phyloP scores from a whole-genome alignment of 495 filamentous ascomycete species.

The Xylaria scruposa region DNA sequence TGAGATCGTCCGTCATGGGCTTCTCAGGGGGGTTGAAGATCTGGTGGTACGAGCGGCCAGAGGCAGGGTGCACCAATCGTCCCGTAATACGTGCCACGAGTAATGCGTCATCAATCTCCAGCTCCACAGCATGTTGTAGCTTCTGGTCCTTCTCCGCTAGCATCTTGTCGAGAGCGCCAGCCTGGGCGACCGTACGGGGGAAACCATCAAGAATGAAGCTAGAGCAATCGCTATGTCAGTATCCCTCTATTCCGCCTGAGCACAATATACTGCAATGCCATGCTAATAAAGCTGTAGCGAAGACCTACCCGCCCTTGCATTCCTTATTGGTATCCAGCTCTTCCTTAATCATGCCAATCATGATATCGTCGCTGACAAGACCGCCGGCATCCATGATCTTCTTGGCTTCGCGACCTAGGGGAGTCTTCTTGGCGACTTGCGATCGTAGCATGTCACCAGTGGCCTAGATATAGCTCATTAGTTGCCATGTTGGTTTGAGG shows the following conservation, averaged over 20 bases:
- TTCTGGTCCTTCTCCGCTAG: slow-evolving; percentile 72
- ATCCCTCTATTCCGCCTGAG: background rate
- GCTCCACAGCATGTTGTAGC: slow-evolving; percentile 91
- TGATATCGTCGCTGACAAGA: slow-evolving; percentile 97
- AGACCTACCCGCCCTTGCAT: slow-evolving; percentile 91
- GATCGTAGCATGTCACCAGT: slow-evolving; percentile 99
- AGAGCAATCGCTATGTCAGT: slow-evolving; percentile 25
- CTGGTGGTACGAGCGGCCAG: slow-evolving; percentile 95
- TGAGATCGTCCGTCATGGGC: slow-evolving; percentile 93
- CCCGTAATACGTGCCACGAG: slow-evolving; percentile 96
- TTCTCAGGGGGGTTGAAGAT: slow-evolving; percentile 98
- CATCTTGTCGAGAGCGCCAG: slow-evolving; percentile 93
- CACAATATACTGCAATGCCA: background rate
- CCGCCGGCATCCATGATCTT: slow-evolving; percentile 99
- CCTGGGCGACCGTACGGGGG: slow-evolving; percentile 94
- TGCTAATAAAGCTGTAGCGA: background rate
- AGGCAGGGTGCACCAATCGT: slow-evolving; percentile 92
- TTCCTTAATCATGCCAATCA: slow-evolving; percentile 98
- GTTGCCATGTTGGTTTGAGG: slow-evolving; percentile 14
- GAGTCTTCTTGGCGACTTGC: slow-evolving; percentile 97
- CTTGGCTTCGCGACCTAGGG: slow-evolving; percentile 94
- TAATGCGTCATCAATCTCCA: slow-evolving; percentile 93
- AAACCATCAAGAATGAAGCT: slow-evolving; percentile 99
- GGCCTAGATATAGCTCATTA: slow-evolving; percentile 63
- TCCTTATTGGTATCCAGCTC: slow-evolving; percentile 92